Base-by-base conservation (phyloP, 176 grass and related monocot genomes). In the Avena sativa region DNA sequence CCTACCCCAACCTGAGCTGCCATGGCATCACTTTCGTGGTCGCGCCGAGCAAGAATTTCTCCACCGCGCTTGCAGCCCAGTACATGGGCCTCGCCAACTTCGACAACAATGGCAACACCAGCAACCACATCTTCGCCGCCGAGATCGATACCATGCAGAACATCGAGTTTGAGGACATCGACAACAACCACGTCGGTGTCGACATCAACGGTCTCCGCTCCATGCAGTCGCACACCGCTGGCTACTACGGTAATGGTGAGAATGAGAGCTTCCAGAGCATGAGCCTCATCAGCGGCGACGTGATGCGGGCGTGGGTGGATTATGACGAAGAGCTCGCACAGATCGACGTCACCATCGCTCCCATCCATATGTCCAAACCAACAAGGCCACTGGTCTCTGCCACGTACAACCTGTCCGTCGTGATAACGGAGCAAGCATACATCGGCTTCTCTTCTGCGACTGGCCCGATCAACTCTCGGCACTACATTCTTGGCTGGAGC, bases 401-500 rank as follows among this genome's bases (percentile, higher is more conserved):
- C 5, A 73, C 1, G 20, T 25, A 49, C 71, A 73, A 73, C 71
- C 71, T 73, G 10, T 73, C n/a, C 2, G 71, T 21, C 11, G 71
- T 73, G 43, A 43, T 73, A 73, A 73, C 71, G 2, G 71, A 73
- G 43, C 43, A 19, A 8, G 20, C 20, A 0, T 73, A 73, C 43
- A 73, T 73, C 43, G 71, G 71, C 43, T 49, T 73, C 71, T 73
- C 71, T 14, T 73, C 71, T 4, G 71, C 71, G 1, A 73, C 71
- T 21, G 71, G 71, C 4, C 71, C 71, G 11, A 73, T 73, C 71
- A 21, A 73, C 43, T 73, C 43, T 1, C 71, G 71, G 0, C 71
- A 73, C 43, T 73, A 73, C 43, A 73, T 73, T 73, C 71, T 73
- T 3, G 71, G 71, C 44, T 73, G 71, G 71, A 73, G 71, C 71